Evolutionary conservation across 106 monocot genomes (phyloP), one percentile per base, ranked within the genome.

Genomic region (Dendrobium nobile): DNA sequence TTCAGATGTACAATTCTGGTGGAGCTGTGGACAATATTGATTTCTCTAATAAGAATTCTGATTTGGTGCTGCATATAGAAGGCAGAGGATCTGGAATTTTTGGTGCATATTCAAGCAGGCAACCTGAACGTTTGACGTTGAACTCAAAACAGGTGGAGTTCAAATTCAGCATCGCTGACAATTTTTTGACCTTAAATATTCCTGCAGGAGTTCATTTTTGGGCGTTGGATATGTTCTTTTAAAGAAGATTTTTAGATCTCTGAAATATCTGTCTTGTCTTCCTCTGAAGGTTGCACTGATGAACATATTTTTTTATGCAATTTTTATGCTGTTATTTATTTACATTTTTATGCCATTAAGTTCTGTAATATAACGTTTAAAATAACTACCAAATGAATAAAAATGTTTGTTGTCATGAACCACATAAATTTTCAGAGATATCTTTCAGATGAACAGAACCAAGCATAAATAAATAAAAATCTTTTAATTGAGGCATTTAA

Each of bases 1-100:
- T 86, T 24, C 85, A 86, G 5, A 88, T 88, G 88, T 85, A 78
- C 55, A 88, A 85, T 54, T 88, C 85, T 45, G 88, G 88, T 65
- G 88, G 88, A 77, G 82, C 88, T 27, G 41, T 88, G 41, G 77
- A 85, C 77, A 79, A 31, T 15, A 54, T 85, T 5, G 77, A 82
- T 5, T 83, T 59, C 43, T 8, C 26, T 10, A 26, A 51, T 1
- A 43, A 77, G 19, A 41, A 54, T 44, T 41, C 80, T 65, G 31
- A 54, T 20, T 18, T 33, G 26, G 72, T 16, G 26, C 75, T 85
- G 55, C 80, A 27, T 27, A 58, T 88, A 27, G 75, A 65, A 80
- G 88, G 88, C 10, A 82, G 67, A 85, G 85, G 85, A 43, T 78
- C 85, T 42, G 88, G 88, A 37, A 77, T 75, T 28, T 88, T 88